Evolutionary conservation across 2,329 filamentous ascomycete species (phyloP).

Genomic region (Catunica adiposa): DNA sequence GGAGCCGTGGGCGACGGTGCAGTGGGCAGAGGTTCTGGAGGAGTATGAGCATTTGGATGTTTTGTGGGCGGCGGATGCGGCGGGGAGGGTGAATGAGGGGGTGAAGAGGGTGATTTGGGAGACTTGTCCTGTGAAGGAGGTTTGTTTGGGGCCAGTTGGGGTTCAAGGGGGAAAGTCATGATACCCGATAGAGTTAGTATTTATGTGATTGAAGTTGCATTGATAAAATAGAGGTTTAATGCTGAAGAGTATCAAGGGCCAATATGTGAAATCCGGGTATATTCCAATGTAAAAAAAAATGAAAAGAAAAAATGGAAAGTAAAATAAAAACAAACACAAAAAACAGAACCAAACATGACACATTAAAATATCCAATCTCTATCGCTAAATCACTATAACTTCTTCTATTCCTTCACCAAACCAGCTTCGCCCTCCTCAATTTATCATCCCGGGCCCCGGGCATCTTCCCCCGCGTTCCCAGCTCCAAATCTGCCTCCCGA

Average conservation of each 20-base stretch:
- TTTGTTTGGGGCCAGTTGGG: background rate
- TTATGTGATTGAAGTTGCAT: too few species aligned
- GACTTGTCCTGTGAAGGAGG: conserved; percentile 39
- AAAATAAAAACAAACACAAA: background rate
- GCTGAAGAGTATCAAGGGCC: background rate
- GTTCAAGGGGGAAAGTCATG: background rate
- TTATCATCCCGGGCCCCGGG: conserved; percentile 31
- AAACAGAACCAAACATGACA: background rate
- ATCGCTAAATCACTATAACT: background rate
- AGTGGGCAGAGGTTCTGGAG: conserved; percentile 68
- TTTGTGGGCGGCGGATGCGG: conserved; percentile 81
- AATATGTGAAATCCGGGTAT: background rate
- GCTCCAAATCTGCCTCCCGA: conserved; percentile 32
- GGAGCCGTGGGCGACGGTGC: conserved; percentile 66
- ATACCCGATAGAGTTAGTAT: too few species aligned
- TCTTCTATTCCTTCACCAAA: background rate
- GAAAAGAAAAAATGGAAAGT: too few species aligned
- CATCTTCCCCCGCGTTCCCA: conserved; percentile 37
- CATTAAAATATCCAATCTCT: background rate
- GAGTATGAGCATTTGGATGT: conserved; percentile 91
- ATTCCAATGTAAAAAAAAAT: background rate
- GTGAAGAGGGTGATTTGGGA: conserved; percentile 71
- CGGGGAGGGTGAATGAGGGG: conserved; percentile 68
- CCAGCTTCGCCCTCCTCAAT: conserved; percentile 15
- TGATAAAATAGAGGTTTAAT: too few species aligned